A percentile compares a stretch with the other conserved stretches of the same genome.
These are phyloP conservation scores for Penstemon barbatus DNA, from an alignment of 257 asterid genomes.

Conservation along the genomic window DNA sequence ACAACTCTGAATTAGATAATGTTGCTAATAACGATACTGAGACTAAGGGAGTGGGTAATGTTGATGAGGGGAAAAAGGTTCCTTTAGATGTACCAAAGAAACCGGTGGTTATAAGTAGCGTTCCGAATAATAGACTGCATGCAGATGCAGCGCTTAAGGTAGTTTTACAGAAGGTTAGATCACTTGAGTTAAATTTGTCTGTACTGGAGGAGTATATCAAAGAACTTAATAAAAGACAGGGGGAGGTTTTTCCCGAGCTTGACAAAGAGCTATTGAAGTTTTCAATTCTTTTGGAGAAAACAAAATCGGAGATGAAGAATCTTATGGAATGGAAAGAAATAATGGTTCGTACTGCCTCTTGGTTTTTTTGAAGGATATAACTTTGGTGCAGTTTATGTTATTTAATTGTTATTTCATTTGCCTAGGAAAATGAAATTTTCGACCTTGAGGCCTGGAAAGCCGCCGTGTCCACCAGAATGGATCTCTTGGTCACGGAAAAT, in stretches of 20 bases:
- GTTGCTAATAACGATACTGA: slow-evolving; percentile 33
- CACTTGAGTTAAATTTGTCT: slow-evolving; percentile 74
- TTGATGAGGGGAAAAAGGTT: slow-evolving; percentile 44
- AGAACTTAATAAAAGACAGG: slow-evolving; percentile 71
- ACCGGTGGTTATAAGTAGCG: slow-evolving; percentile 30
- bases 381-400: slow-evolving; percentile 14
- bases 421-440: slow-evolving; percentile 60
- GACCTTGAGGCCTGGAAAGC: slow-evolving; percentile 82
- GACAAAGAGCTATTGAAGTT: slow-evolving; percentile 62
- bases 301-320: slow-evolving; percentile 68
- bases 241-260: slow-evolving; percentile 72
- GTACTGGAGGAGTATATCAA: slow-evolving; percentile 86
- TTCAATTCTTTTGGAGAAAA: slow-evolving; percentile 60
- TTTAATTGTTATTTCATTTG: slow-evolving; percentile 13
- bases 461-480: slow-evolving; percentile 50
- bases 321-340: slow-evolving; percentile 75
- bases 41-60: slow-evolving; percentile 38
- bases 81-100: slow-evolving; percentile 41
- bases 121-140: slow-evolving; percentile 65
- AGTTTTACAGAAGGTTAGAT: slow-evolving; percentile 83
- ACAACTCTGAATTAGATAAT: slow-evolving; percentile 36
- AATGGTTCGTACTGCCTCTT: slow-evolving; percentile 44
- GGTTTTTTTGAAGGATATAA: background rate
- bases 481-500: slow-evolving; percentile 62
- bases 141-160: slow-evolving; percentile 92